phyloP scores from a whole-genome alignment of 2,329 filamentous ascomycete genomes.

The Diaporthe ampelina region DNA sequence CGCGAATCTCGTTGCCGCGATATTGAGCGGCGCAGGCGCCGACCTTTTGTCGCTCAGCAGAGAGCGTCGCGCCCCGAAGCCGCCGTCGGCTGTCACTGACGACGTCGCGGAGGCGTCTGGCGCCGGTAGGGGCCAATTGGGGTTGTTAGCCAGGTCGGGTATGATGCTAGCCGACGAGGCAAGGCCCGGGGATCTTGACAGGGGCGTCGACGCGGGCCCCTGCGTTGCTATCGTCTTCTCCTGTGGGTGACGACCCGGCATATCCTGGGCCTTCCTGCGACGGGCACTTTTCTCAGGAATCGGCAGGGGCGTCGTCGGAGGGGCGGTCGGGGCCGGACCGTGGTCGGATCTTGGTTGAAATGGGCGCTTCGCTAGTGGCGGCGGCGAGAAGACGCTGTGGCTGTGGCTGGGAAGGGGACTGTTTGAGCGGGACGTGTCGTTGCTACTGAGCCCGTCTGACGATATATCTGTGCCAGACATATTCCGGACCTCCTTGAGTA shows the following conservation, averaged over 20 bases:
- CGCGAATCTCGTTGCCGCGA: constrained; percentile 37
- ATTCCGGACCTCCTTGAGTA: constrained; percentile 17
- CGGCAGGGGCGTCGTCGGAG: constrained; percentile 36
- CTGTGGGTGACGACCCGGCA: constrained; percentile 9
- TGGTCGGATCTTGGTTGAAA: constrained; percentile 7
- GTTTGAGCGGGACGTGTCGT: constrained; percentile 28
- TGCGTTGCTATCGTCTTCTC: neutral
- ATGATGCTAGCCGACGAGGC: constrained; percentile 34
- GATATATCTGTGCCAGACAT: constrained; percentile 9
- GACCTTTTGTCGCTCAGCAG: constrained; percentile 31
- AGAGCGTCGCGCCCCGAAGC: constrained; percentile 24
- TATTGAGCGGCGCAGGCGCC: constrained; percentile 40
- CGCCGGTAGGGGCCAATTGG: constrained; percentile 41
- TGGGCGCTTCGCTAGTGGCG: constrained; percentile 19
- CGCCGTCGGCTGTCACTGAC: constrained; percentile 1
- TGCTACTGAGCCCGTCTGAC: constrained; percentile 26
- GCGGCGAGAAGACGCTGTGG: constrained; percentile 42
- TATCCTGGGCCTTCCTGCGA: constrained; percentile 17
- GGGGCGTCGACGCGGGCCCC: constrained; percentile 36
- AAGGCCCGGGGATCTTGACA: constrained; percentile 30
- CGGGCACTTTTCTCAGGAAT: constrained; percentile 37
- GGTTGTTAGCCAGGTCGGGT: constrained; percentile 23
- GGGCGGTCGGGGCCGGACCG: constrained; percentile 36
- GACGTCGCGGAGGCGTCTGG: constrained; percentile 2
- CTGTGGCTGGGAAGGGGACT: constrained; percentile 23